Evolutionary conservation across 495 filamentous ascomycete genomes (phyloP).

Genomic region (Rhypophila decipiens): DNA sequence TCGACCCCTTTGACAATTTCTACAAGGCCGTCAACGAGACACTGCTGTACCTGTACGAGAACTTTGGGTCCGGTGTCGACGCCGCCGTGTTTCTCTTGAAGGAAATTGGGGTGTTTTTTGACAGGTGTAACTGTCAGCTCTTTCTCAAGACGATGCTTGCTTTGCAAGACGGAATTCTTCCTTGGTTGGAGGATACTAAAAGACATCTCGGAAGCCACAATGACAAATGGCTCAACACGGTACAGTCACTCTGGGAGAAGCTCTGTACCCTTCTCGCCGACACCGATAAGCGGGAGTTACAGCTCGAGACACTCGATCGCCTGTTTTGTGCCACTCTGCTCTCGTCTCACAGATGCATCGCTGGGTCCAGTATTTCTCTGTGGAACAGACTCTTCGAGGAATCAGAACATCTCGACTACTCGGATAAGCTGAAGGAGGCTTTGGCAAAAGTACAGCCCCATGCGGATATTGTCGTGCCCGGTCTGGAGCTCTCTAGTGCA

Average conservation of each 20-base stretch:
- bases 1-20: constrained; percentile 56
- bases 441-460: constrained; percentile 32
- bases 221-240: constrained; percentile 22
- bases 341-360: constrained; percentile 37
- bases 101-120: constrained; percentile 29
- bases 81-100: constrained; percentile 22
- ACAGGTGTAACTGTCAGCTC: constrained; percentile 30
- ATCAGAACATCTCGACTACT: constrained; percentile 30
- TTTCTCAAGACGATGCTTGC: constrained; percentile 37
- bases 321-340: constrained; percentile 44
- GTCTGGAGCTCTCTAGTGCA: constrained; percentile 26
- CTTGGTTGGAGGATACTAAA: constrained; percentile 55
- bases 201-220: constrained; percentile 27
- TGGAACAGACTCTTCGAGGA: constrained; percentile 41
- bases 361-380: constrained; percentile 30
- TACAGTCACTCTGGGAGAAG: constrained; percentile 38
- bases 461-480: constrained; percentile 35
- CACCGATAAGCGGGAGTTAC: constrained; percentile 23
- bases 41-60: constrained; percentile 39
- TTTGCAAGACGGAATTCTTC: constrained; percentile 52
- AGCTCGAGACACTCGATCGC: constrained; percentile 32
- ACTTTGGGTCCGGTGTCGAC: constrained; percentile 19
- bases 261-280: constrained; percentile 26
- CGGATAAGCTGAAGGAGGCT: constrained; percentile 34
- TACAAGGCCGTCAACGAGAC: constrained; percentile 47